A percentile compares a stretch with the other conserved stretches of the same genome.
Evolutionary conservation across 495 filamentous ascomycete genomes (phyloP).

Genomic region (Penicillium malachiteum): DNA sequence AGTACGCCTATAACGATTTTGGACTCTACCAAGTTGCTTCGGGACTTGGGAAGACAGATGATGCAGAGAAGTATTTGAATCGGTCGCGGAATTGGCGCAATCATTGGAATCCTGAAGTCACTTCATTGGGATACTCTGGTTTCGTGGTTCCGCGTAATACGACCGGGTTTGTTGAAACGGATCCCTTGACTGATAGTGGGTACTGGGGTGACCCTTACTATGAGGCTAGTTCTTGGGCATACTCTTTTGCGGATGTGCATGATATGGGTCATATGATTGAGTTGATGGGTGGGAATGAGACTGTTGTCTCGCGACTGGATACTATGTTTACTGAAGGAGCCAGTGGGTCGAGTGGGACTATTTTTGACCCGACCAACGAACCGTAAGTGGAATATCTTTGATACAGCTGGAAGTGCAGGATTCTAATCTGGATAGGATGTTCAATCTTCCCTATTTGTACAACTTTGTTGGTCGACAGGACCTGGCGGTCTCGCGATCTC

Average conservation of each 20-base stretch:
- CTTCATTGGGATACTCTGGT: constrained; percentile 56
- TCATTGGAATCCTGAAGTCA: constrained; percentile 62
- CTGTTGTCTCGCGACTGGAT: constrained; percentile 32
- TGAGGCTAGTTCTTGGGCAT: constrained; percentile 66
- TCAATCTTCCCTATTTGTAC: constrained; percentile 69
- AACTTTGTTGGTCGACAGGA: constrained; percentile 65
- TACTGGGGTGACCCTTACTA: constrained; percentile 68
- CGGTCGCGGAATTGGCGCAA: constrained; percentile 70
- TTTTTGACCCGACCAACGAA: constrained; percentile 69
- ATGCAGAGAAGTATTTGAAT: constrained; percentile 59
- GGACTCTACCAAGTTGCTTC: constrained; percentile 50
- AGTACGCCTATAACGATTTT: constrained; percentile 72
- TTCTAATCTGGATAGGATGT: constrained; percentile 38
- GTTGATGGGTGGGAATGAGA: constrained; percentile 52
- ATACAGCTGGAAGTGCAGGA: constrained; percentile 2
- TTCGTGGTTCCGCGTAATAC: constrained; percentile 62
- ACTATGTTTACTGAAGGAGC: constrained; percentile 50
- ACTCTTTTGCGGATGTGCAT: constrained; percentile 67
- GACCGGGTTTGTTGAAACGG: constrained; percentile 56
- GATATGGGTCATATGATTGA: constrained; percentile 62
- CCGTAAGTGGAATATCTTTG: constrained; percentile 35
- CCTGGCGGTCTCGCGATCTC: constrained; percentile 39
- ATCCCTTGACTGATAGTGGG: constrained; percentile 52
- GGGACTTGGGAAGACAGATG: constrained; percentile 52
- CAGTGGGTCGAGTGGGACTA: constrained; percentile 51